These are phyloP conservation scores for Obelidium mucronatum DNA, from an alignment of 192 early-diverging fungal species.

Conservation along the genomic window DNA sequence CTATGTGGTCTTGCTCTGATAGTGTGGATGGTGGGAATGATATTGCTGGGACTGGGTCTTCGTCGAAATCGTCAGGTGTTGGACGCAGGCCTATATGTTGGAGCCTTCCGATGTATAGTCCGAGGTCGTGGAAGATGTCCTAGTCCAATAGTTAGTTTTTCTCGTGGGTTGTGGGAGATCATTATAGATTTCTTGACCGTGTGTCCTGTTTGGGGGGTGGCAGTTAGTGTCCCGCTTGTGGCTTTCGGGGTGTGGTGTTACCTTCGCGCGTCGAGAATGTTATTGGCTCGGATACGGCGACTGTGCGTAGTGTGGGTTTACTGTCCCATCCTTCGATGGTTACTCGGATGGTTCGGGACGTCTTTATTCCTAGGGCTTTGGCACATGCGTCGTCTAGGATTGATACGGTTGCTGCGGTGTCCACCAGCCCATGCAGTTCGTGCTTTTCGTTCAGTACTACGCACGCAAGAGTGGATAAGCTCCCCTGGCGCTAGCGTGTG, in stretches of 20 bases:
- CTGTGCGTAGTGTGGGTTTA: neutral
- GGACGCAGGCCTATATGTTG: neutral
- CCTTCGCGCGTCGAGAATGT: neutral
- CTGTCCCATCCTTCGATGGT: neutral
- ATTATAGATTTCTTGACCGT: neutral
- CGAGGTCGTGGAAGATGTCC: neutral
- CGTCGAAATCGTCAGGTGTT: neutral
- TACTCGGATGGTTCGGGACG: neutral
- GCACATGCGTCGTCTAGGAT: neutral
- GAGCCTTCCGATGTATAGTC: neutral
- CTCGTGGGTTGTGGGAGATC: neutral
- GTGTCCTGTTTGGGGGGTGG: neutral
- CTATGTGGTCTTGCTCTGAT: neutral
- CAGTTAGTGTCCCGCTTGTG: too few relatives aligned
- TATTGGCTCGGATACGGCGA: neutral
- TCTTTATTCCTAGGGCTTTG: neutral
- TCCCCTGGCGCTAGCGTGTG: neutral
- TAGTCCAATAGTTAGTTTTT: neutral
- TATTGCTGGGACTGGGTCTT: neutral
- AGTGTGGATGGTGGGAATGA: neutral
- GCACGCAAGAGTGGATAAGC: neutral
- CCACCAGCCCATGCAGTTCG: neutral
- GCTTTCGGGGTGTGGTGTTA: neutral
- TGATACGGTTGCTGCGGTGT: neutral
- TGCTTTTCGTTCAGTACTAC: neutral